These are phyloP conservation scores for Pichia kudriavzevii DNA, from an alignment of 1,139 yeast species.

Conservation along the genomic window DNA sequence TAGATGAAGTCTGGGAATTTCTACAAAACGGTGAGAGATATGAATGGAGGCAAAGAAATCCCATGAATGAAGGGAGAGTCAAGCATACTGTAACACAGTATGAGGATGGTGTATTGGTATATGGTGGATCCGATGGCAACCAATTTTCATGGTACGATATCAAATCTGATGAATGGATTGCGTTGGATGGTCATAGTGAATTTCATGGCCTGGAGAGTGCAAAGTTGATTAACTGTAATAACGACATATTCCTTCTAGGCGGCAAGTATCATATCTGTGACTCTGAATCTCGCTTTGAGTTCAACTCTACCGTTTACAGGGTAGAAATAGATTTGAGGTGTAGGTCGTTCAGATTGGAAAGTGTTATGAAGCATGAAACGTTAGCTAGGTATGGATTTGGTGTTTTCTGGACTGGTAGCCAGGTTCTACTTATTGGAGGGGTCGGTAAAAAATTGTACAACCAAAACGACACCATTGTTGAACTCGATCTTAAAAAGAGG, in stretches of 20 bases:
- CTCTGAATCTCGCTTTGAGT: constrained; percentile 28
- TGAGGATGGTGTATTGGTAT: constrained; percentile 36
- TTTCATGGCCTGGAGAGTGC: constrained; percentile 3
- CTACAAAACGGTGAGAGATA: constrained; percentile 4
- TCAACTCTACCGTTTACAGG: constrained; percentile 29
- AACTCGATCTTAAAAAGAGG: constrained; percentile 27
- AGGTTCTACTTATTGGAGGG: constrained; percentile 53
- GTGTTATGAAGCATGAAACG: constrained; percentile 18
- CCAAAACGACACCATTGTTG: constrained; percentile 33
- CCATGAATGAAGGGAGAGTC: constrained; percentile 40
- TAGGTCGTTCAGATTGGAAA: constrained; percentile 1
- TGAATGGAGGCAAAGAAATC: constrained; percentile 33
- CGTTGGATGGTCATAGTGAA: neutral
- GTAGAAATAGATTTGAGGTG: constrained; percentile 26
- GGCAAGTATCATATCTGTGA: constrained; percentile 41
- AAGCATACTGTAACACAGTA: constrained; percentile 46
- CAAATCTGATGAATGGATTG: constrained; percentile 10
- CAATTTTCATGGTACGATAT: constrained; percentile 10
- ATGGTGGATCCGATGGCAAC: constrained; percentile 40
- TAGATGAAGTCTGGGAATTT: constrained; percentile 36
- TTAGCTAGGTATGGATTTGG: constrained; percentile 45
- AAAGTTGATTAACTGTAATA: constrained; percentile 1
- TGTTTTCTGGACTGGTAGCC: constrained; percentile 24
- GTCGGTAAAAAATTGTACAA: constrained; percentile 36
- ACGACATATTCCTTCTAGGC: constrained; percentile 44